phyloP scores from a whole-genome alignment of 1,284 basidiomycete species.

The Sporisorium graminicola region DNA sequence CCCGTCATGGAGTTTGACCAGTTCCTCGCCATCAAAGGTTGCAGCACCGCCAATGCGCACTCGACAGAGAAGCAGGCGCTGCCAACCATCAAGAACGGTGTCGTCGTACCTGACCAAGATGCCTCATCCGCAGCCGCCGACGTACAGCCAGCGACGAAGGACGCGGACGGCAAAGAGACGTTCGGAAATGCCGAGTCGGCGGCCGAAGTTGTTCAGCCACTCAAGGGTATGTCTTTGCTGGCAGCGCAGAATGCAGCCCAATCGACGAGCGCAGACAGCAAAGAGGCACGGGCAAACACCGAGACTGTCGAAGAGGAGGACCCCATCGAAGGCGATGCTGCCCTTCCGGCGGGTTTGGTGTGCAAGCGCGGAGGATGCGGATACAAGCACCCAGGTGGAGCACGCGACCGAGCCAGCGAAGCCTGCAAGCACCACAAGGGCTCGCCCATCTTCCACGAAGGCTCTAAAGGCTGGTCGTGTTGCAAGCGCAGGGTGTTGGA shows the following conservation, averaged over 20 bases:
- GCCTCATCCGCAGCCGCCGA: constrained; percentile 13
- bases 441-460: constrained; percentile 68
- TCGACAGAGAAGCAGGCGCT: constrained; percentile 55
- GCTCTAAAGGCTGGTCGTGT: constrained; percentile 68
- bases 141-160: constrained; percentile 14
- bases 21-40: constrained; percentile 64
- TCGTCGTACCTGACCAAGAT: constrained; percentile 30
- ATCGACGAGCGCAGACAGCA: constrained; percentile 11
- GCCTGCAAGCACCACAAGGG: constrained; percentile 63
- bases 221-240: constrained; percentile 39
- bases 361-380: constrained; percentile 60
- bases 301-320: constrained; percentile 45
- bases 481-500: constrained; percentile 67
- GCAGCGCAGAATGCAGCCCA: constrained; percentile 43
- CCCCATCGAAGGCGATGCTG: constrained; percentile 19
- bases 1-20: constrained; percentile 69
- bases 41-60: constrained; percentile 50
- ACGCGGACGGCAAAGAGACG: constrained; percentile 44
- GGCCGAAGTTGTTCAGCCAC: constrained; percentile 32
- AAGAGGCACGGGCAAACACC: constrained; percentile 7
- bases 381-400: constrained; percentile 36
- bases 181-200: constrained; percentile 23
- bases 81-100: constrained; percentile 42
- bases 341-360: constrained; percentile 34
- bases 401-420: constrained; percentile 46